phyloP scores from a whole-genome alignment of 2,329 filamentous ascomycete species.

The Amylocarpus encephaloides region DNA sequence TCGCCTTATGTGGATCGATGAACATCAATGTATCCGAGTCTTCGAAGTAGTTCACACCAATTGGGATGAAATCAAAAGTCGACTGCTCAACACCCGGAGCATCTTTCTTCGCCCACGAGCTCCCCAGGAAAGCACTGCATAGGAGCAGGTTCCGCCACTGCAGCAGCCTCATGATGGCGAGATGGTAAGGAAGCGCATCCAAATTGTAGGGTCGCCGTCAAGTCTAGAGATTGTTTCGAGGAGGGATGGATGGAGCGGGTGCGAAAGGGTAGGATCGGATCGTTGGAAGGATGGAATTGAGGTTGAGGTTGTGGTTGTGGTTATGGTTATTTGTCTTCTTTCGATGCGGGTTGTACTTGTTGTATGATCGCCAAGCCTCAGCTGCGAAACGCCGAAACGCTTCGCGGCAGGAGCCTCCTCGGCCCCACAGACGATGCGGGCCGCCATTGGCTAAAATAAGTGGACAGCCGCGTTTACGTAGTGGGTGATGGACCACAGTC shows the following conservation, averaged over 20 bases:
- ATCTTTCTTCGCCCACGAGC: slow-evolving; percentile 30
- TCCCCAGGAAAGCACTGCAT: slow-evolving; percentile 23
- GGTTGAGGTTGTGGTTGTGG: background rate
- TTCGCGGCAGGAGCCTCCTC: background rate
- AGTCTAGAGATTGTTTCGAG: background rate
- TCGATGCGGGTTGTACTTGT: background rate
- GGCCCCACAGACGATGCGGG: background rate
- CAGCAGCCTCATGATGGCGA: slow-evolving; percentile 31
- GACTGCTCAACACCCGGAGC: slow-evolving; percentile 59
- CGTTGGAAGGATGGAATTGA: background rate
- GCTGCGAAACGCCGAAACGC: background rate
- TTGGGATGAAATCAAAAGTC: slow-evolving; percentile 59
- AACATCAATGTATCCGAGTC: slow-evolving; percentile 78
- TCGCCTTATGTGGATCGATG: slow-evolving; percentile 56
- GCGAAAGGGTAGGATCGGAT: background rate
- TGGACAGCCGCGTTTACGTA: too few relatives aligned
- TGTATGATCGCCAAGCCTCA: background rate
- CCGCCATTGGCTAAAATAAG: too few relatives aligned
- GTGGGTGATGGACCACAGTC: too few relatives aligned
- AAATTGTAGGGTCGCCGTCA: slow-evolving; percentile 16
- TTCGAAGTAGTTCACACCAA: slow-evolving; percentile 80
- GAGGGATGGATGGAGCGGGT: background rate
- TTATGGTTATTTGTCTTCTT: background rate
- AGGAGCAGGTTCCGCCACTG: slow-evolving; percentile 29
- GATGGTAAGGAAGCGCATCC: slow-evolving; percentile 28